Percentiles rank a stretch among this genome's conserved stretches.
Evolutionary conservation across 495 filamentous ascomycete species (phyloP).

Genomic region (Penicillium simplicissimum): DNA sequence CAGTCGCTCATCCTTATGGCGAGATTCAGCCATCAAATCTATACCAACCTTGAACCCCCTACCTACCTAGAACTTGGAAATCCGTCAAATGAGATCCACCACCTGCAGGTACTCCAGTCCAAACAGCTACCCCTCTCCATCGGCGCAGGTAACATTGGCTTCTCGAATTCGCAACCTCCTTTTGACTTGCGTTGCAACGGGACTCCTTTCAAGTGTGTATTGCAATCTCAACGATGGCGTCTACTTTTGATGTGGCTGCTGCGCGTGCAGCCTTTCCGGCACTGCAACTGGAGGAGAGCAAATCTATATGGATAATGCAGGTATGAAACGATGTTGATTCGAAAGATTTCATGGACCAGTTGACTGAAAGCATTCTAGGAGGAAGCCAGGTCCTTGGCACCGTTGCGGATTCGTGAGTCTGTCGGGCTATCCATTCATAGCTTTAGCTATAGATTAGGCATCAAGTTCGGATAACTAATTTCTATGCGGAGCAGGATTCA

Average conservation of each 20-base stretch:
- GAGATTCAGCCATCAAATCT: not conserved
- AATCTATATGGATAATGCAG: constrained; percentile 72
- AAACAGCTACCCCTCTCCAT: constrained; percentile 10
- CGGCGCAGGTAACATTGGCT: not conserved
- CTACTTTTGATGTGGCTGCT: constrained; percentile 50
- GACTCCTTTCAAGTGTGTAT: not conserved
- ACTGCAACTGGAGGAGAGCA: constrained; percentile 60
- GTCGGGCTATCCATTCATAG: not conserved
- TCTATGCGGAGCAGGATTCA: constrained; percentile 48
- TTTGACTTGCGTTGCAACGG: too few relatives aligned
- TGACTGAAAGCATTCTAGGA: constrained; percentile 33
- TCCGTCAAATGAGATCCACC: constrained; percentile 9
- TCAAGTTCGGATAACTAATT: not conserved
- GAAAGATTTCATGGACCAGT: not conserved
- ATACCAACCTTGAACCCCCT: too few relatives aligned
- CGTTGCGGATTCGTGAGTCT: constrained; percentile 63
- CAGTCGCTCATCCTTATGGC: not conserved
- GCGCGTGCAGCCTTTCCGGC: constrained; percentile 67
- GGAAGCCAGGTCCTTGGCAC: constrained; percentile 66
- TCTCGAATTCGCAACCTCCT: not conserved
- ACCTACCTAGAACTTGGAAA: too few relatives aligned
- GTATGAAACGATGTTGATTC: constrained; percentile 15
- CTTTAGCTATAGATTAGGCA: not conserved
- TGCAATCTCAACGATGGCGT: constrained; percentile 14
- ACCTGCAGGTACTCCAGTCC: too few relatives aligned